A percentile compares a stretch with the other conserved stretches of the same genome.
phyloP scores from a whole-genome alignment of 257 asterid species.

The Perilla frutescens region DNA sequence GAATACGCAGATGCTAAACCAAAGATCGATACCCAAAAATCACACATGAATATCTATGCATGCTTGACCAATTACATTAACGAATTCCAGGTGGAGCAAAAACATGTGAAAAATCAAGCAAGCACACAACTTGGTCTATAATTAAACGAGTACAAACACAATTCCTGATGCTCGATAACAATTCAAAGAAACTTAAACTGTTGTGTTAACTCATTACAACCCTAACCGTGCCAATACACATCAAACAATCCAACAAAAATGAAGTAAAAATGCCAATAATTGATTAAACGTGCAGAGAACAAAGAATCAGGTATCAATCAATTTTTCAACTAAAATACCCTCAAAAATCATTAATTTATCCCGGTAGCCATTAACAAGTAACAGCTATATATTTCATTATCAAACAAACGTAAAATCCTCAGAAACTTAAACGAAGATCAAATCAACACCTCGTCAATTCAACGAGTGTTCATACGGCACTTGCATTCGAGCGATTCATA shows the following conservation, averaged over 20 bases:
- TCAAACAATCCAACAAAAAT: background rate
- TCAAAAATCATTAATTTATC: conserved; percentile 3
- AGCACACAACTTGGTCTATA: background rate
- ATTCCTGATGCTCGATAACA: background rate
- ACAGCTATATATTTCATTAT: too few relatives aligned
- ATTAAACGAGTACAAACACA: background rate
- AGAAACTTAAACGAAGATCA: conserved; percentile 30
- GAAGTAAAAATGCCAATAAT: background rate
- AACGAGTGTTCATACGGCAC: conserved; percentile 45
- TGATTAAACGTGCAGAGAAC: background rate
- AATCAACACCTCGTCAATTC: conserved; percentile 34
- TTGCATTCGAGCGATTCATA: conserved; percentile 36
- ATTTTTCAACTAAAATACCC: background rate
- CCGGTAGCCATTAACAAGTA: background rate
- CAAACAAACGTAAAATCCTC: conserved; percentile 32
- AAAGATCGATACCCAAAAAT: background rate
- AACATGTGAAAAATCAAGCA: background rate
- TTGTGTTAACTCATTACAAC: background rate
- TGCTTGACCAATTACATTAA: too few relatives aligned
- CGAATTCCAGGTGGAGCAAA: background rate
- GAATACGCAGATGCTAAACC: background rate
- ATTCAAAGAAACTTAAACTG: background rate
- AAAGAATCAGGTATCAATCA: too few relatives aligned
- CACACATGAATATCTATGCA: too few relatives aligned
- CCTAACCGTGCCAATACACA: background rate